Base-by-base conservation (phyloP, 2,329 filamentous ascomycete species). In the Chaetothyriales sp. region DNA sequence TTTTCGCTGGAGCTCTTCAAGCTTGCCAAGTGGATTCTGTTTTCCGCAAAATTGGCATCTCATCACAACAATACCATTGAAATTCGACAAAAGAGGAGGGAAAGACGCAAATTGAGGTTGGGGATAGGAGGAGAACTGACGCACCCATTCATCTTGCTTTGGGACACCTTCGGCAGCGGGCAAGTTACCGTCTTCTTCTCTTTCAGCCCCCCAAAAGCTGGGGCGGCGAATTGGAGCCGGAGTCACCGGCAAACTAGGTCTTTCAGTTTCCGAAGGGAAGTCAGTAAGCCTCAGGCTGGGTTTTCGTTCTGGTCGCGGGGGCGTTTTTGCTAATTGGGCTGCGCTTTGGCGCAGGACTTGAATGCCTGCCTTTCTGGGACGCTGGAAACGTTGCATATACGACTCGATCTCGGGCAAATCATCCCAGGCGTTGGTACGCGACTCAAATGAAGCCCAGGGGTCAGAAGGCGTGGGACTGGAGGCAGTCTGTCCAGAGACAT, bases 81-180 rank as follows among this genome's bases (percentile, higher is more conserved):
- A 49, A 51, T 55, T 51, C 55, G 50, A 53, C 46, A 57, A 51
- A 50, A 49, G 50, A 48, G 53, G 22, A 49, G 51, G 49, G 20
- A 55, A 55, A 57, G 47, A 50, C 53, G 55, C 47, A 51, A 54
- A 57, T 48, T 46, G 50, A 53, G 51, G 58, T 28, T 55, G 49
- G 48, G 51, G 51, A 43, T 58, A 75, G 56, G 57, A 59, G 51
- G 57, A 56, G 51, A 56, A 60, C 44, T 52, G 75, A 86, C 86
- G 83, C 87, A 95, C 88, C 90, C 90, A 95, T 68, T 95, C 86
- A 64, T 79, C 77, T 75, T 95, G 89, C 66, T 79, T 75, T 55
- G 89, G 88, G 57, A 95, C 88, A 48, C 87, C 89, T 64, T 86
- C 79, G 47, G 89, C 88, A 57, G 73, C 72, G 55, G 86, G 86